These are phyloP conservation scores for Pharus latifolius DNA, from an alignment of 176 grass and related monocot genomes.

Conservation along the genomic window DNA sequence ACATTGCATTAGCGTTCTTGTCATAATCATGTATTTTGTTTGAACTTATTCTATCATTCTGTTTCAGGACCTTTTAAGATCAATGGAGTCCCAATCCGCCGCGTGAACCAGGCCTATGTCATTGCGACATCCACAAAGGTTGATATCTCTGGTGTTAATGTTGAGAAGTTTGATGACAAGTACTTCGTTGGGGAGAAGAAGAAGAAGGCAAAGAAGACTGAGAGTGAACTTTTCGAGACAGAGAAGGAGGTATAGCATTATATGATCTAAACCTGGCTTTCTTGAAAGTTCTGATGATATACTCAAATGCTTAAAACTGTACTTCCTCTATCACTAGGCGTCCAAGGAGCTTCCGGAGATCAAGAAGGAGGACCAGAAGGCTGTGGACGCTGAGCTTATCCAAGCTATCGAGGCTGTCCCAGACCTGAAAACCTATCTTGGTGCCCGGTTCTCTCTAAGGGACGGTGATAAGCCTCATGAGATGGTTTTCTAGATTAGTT, in stretches of 20 bases:
- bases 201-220: constrained; percentile 56
- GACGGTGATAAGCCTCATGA: constrained; percentile 89
- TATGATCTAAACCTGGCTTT: too few species aligned
- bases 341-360: constrained; percentile 43
- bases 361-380: constrained; percentile 96
- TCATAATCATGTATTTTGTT: too few species aligned
- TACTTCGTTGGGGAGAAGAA: constrained; percentile 87
- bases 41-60: not conserved
- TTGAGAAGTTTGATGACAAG: constrained; percentile 72
- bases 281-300: too few species aligned
- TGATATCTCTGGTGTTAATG: constrained; percentile 70
- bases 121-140: constrained; percentile 89
- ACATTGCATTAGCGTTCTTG: too few species aligned
- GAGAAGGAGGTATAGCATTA: constrained; percentile 85
- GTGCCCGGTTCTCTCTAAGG: constrained; percentile 76
- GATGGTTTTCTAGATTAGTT: constrained; percentile 61
- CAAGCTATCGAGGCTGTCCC: constrained; percentile 64
- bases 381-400: constrained; percentile 50
- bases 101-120: constrained; percentile 89
- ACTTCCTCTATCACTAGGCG: constrained; percentile 14
- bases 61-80: constrained; percentile 82
- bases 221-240: constrained; percentile 83
- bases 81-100: constrained; percentile 82
- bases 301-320: not conserved
- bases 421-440: constrained; percentile 68